phyloP scores from a whole-genome alignment of 2,329 filamentous ascomycete species.

The Sporothrix brunneoviolacea region DNA sequence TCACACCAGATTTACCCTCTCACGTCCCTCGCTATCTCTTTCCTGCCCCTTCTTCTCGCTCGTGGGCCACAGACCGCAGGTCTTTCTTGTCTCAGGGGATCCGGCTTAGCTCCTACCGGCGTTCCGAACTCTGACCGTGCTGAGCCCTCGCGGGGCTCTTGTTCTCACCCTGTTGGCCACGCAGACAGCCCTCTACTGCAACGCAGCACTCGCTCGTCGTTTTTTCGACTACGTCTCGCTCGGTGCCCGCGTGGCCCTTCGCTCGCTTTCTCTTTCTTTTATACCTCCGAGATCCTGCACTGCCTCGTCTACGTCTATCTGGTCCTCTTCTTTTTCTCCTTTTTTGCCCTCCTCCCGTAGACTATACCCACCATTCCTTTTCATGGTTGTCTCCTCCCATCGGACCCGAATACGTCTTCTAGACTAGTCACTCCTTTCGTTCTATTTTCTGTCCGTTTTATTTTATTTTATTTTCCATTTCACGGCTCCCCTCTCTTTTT shows the following conservation, averaged over 20 bases:
- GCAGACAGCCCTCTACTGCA: slow-evolving; percentile 20
- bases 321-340: slow-evolving; percentile 29
- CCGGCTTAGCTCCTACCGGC: slow-evolving; percentile 46
- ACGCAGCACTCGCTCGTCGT: background rate
- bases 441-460: slow-evolving; percentile 34
- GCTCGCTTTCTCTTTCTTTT: slow-evolving; percentile 27
- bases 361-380: slow-evolving; percentile 28
- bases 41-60: slow-evolving; percentile 24
- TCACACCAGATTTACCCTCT: too few species aligned
- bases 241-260: slow-evolving; percentile 25
- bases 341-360: slow-evolving; percentile 37
- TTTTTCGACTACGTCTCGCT: background rate
- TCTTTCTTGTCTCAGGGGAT: slow-evolving; percentile 40
- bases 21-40: slow-evolving; percentile 30
- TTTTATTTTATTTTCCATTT: background rate
- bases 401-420: slow-evolving; percentile 20
- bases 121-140: slow-evolving; percentile 41
- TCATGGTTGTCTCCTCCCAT: slow-evolving; percentile 19
- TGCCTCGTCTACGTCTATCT: slow-evolving; percentile 34
- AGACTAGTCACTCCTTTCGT: slow-evolving; percentile 45
- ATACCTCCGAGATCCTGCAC: slow-evolving; percentile 39
- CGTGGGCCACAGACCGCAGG: slow-evolving; percentile 26
- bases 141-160: slow-evolving; percentile 26
- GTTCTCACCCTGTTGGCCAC: slow-evolving; percentile 1
- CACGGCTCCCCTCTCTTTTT: background rate